phyloP scores from a whole-genome alignment of 345 rosid species.

The Durio zibethinus region DNA sequence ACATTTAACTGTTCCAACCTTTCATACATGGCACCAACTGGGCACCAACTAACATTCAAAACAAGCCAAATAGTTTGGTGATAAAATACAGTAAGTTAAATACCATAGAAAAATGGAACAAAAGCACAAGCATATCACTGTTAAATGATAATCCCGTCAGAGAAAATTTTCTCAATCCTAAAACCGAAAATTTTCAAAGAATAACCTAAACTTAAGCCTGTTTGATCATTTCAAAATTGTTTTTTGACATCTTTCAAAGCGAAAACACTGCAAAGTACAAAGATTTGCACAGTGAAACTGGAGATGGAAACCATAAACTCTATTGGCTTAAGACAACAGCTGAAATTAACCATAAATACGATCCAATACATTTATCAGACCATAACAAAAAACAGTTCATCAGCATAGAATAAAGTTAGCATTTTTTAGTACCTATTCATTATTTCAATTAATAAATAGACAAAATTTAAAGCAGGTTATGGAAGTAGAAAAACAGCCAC shows the following conservation, averaged over 20 bases:
- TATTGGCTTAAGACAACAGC: background rate
- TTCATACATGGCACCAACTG: background rate
- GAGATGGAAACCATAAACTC: background rate
- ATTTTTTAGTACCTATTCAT: background rate
- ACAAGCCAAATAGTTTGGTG: background rate
- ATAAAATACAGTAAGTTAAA: background rate
- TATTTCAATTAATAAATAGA: background rate
- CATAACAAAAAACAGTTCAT: background rate
- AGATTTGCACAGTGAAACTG: background rate
- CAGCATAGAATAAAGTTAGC: background rate
- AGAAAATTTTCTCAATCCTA: background rate
- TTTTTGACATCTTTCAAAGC: background rate
- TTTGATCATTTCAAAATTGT: background rate
- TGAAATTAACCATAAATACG: background rate
- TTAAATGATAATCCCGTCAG: background rate
- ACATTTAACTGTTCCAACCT: background rate
- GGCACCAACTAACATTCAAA: background rate
- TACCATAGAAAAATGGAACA: too few species aligned
- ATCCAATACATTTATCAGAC: constrained; percentile 1
- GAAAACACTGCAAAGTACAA: background rate
- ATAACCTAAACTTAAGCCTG: background rate
- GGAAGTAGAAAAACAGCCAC: background rate
- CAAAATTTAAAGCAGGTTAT: background rate
- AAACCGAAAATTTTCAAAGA: background rate
- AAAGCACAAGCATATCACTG: background rate